Evolutionary conservation across 257 asterid genomes (phyloP).

Genomic region (Apocynum venetum): DNA sequence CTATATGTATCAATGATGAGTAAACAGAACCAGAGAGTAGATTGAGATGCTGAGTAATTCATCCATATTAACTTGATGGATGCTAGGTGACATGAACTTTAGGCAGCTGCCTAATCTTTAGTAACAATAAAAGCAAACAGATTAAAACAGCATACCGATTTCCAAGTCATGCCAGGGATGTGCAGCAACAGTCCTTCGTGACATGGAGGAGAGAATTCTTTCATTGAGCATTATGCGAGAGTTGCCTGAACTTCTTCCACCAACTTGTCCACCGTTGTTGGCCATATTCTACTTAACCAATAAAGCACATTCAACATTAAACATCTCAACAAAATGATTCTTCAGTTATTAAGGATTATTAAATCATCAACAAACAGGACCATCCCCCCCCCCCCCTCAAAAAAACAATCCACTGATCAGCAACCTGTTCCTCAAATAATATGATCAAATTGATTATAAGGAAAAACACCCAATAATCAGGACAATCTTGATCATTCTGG

Average conservation of each 20-base stretch:
- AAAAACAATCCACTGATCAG: too few species aligned
- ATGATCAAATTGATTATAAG: too few species aligned
- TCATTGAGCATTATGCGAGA: conserved; percentile 53
- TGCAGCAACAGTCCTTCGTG: conserved; percentile 70
- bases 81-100: background rate
- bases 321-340: background rate
- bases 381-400: background rate
- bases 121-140: background rate
- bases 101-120: background rate
- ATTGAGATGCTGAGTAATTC: background rate
- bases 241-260: conserved; percentile 27
- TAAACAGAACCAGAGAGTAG: too few species aligned
- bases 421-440: too few species aligned
- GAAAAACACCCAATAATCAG: background rate
- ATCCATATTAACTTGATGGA: background rate
- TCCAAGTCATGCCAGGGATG: conserved; percentile 99
- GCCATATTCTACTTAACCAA: conserved; percentile 43
- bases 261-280: conserved; percentile 24
- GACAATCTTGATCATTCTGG: background rate
- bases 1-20: background rate
- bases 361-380: background rate
- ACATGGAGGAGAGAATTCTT: conserved; percentile 76
- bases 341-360: background rate
- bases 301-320: background rate
- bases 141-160: conserved; percentile 45